Evolutionary conservation across 176 grass and related monocot species (phyloP).

Genomic region (Sorghum bicolor): DNA sequence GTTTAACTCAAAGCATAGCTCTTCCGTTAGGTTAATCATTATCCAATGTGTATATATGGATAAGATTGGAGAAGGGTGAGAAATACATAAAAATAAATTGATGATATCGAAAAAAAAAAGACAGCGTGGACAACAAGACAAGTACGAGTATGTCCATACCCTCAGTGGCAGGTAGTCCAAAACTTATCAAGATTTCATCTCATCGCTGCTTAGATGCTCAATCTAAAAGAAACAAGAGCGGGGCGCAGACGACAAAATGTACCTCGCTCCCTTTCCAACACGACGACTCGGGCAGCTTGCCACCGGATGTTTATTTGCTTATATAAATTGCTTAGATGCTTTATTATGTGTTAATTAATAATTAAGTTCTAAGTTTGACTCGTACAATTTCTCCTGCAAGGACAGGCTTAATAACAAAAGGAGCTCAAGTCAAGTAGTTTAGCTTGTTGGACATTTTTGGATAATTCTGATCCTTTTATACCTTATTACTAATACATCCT

Average conservation of each 20-base stretch:
- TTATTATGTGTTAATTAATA: neutral
- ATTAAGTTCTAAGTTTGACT: neutral
- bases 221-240: too few relatives aligned
- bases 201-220: too few relatives aligned
- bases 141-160: neutral
- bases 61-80: neutral
- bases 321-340: neutral
- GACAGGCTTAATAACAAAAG: neutral
- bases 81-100: neutral
- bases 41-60: neutral
- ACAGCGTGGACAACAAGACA: neutral
- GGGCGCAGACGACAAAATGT: too few relatives aligned
- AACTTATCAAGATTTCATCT: neutral
- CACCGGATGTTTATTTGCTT: neutral
- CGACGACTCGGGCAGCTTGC: neutral
- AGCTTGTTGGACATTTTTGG: neutral
- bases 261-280: too few relatives aligned
- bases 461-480: neutral
- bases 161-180: neutral
- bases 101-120: too few relatives aligned
- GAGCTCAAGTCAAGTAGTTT: neutral
- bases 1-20: neutral
- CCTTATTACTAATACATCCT: neutral
- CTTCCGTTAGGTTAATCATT: neutral
- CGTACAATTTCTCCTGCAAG: neutral